These are phyloP conservation scores for Kodamaea fukazawae DNA, from an alignment of 805 yeast genomes.

Conservation along the genomic window DNA sequence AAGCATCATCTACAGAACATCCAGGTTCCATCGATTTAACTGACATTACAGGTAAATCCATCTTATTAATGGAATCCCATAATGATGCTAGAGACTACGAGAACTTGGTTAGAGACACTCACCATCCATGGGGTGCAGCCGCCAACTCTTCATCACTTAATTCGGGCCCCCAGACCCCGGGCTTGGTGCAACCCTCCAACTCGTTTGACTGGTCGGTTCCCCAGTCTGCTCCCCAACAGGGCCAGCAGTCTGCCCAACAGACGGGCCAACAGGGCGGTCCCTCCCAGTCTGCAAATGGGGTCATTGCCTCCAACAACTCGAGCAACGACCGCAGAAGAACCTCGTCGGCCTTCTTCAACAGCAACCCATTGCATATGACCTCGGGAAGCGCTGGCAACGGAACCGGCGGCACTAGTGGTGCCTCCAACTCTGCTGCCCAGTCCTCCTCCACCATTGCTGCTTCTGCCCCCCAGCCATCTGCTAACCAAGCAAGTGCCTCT, in stretches of 20 bases:
- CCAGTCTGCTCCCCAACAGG: constrained; percentile 1
- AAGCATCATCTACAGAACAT: constrained; percentile 3
- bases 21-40: constrained; percentile 24
- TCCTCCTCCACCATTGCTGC: neutral
- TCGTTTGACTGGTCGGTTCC: constrained; percentile 2
- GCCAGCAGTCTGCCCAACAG: neutral
- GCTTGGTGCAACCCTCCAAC: constrained; percentile 8
- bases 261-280: neutral
- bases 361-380: constrained; percentile 13
- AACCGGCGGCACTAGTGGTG: constrained; percentile 11
- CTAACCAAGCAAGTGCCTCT: constrained; percentile 5
- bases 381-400: constrained; percentile 12
- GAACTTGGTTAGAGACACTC: constrained; percentile 42
- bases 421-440: constrained; percentile 6
- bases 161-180: constrained; percentile 44
- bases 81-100: constrained; percentile 48
- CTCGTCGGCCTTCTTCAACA: constrained; percentile 50
- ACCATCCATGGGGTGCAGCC: constrained; percentile 33
- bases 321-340: constrained; percentile 48
- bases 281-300: constrained; percentile 4
- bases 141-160: constrained; percentile 11
- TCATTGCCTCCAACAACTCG: constrained; percentile 5
- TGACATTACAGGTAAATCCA: constrained; percentile 41
- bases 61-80: constrained; percentile 45
- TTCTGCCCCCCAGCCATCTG: constrained; percentile 1